Base-by-base conservation (phyloP, 2,329 filamentous ascomycete species). In the Corinectria fuckeliana region DNA sequence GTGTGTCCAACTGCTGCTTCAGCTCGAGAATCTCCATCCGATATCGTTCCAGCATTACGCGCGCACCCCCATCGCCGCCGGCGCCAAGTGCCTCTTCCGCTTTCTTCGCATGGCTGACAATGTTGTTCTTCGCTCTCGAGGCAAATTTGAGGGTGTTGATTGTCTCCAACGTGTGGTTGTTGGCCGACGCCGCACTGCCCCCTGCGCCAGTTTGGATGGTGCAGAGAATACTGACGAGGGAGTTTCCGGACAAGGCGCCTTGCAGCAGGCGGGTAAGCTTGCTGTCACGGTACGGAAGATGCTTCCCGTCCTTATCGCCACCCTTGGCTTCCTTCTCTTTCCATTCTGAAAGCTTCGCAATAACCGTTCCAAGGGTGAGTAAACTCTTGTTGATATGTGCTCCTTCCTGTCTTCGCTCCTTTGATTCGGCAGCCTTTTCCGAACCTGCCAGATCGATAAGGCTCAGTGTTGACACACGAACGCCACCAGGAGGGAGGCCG, bases 321-420 rank as follows among this genome's bases (percentile, higher is more conserved):
- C 83, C 80, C 72, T 90, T 91, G 51, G 84, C 85, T 57, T 91
- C 85, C 75, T 93, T 94, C 39, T 96, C 91, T 72, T 96, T 96
- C 71, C 90, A 87, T 55, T 92, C 92, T 1, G 94, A 96, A n/a
- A 99, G 82, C 64, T 91, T 91, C 10, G 92, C 91, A 73, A 99
- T 97, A 70, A 99, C 95, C 1, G 92, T 99, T 50, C 95, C 95
- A 3, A 99, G 81, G 0, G 95, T 99, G 58, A 99, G 86, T 71
- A 99, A 79, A 75, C 93, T 97, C 80, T 98, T 98, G 82, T 99
- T 99, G 79, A 99, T 99, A 74, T 99, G 95, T 11, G 94, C 94
- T 63, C 95, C 95, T 77, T 99, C 95, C 14, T 92, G 92, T 44
- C 95, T 86, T 52, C 95, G 87, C 78, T 98, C 95, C 75, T 98